Percentiles rank a stretch among this genome's conserved stretches.
Conservation (phyloP, 1,284 basidiomycete species). For the Ceraceosorus bombacis region DNA sequence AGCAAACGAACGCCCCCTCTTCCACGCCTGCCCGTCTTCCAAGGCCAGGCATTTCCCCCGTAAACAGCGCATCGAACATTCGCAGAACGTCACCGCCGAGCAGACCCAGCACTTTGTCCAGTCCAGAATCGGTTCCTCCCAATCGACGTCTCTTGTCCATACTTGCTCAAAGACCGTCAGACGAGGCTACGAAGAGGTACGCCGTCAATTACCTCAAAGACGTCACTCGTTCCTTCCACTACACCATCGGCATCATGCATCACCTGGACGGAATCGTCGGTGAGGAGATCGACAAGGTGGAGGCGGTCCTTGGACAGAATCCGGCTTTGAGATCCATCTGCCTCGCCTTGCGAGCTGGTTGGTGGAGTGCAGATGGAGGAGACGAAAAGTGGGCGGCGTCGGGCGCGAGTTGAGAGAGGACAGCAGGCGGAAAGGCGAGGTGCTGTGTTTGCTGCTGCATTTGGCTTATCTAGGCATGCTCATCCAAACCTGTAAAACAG, state of each 20-base stretch:
- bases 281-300: conserved; percentile 25
- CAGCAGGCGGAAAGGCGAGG: no score
- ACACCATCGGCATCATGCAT: conserved; percentile 37
- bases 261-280: conserved; percentile 28
- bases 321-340: neutral
- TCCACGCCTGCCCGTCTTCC: no score
- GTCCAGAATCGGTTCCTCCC: neutral
- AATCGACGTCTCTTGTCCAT: conserved; percentile 42
- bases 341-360: no score
- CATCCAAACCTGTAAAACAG: no score
- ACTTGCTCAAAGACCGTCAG: conserved; percentile 36
- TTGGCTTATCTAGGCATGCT: no score
- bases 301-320: conserved; percentile 12
- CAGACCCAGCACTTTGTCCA: neutral
- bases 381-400: no score
- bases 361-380: no score
- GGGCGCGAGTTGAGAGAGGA: no score
- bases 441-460: no score
- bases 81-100: neutral
- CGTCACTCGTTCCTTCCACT: conserved; percentile 36
- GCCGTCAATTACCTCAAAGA: conserved; percentile 43
- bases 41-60: neutral
- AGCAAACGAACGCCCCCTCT: neutral
- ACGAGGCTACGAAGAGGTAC: conserved; percentile 38
- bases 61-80: neutral